Evolutionary conservation across 2,329 filamentous ascomycete species (phyloP).

Genomic region (Microcyclospora pomicola): DNA sequence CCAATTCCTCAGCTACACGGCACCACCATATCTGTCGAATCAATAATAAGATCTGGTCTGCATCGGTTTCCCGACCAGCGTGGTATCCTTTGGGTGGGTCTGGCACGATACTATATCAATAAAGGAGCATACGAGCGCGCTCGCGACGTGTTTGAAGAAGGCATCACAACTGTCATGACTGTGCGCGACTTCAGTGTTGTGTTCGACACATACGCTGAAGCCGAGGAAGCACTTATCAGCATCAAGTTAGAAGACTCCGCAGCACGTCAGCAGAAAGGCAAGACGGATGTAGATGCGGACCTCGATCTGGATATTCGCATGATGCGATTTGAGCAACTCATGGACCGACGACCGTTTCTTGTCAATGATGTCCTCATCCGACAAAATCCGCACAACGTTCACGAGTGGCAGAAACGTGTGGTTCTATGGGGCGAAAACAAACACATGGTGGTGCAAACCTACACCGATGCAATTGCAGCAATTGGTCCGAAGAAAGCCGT

Average conservation of each 20-base stretch:
- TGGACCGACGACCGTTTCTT: conserved; percentile 91
- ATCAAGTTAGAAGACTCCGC: conserved; percentile 82
- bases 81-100: conserved; percentile 84
- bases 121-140: conserved; percentile 85
- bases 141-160: conserved; percentile 88
- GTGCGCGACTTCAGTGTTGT: conserved; percentile 93
- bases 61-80: conserved; percentile 82
- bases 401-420: conserved; percentile 96
- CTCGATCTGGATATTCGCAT: conserved; percentile 92
- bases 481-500: conserved; percentile 90
- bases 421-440: conserved; percentile 91
- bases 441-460: conserved; percentile 80
- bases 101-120: conserved; percentile 94
- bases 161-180: conserved; percentile 95
- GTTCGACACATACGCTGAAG: conserved; percentile 92
- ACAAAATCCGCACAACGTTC: conserved; percentile 91
- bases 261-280: conserved; percentile 61
- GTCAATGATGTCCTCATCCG: conserved; percentile 90
- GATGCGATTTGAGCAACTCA: conserved; percentile 94
- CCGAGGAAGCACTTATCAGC: conserved; percentile 89
- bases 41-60: conserved; percentile 86
- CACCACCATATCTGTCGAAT: conserved; percentile 75
- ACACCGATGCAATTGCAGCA: conserved; percentile 83
- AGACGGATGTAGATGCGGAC: conserved; percentile 69
- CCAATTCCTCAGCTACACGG: conserved; percentile 71